These are phyloP conservation scores for Tilletia caries DNA, from an alignment of 1,284 basidiomycete species.

Conservation along the genomic window DNA sequence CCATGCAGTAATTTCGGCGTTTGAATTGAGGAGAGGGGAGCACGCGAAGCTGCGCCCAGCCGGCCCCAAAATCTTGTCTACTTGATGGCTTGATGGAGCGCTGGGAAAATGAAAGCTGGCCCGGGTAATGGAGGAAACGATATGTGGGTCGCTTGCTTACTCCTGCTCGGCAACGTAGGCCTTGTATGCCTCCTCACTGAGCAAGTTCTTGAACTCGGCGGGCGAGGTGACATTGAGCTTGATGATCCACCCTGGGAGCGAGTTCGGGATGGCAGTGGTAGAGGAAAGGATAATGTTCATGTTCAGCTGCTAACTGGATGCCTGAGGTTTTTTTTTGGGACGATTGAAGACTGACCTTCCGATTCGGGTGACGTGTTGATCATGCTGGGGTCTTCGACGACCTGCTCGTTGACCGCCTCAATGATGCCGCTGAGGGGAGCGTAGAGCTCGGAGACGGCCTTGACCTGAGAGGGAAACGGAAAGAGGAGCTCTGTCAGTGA, in stretches of 20 bases:
- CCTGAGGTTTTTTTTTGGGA: neutral
- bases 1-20: too few relatives aligned
- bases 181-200: slow-evolving; percentile 77
- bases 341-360: neutral
- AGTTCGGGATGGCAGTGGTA: neutral
- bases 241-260: slow-evolving; percentile 80
- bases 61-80: too few relatives aligned
- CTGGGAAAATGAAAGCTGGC: too few relatives aligned
- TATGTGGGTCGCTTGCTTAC: too few relatives aligned
- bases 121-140: too few relatives aligned
- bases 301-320: too few relatives aligned
- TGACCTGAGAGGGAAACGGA: neutral
- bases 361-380: slow-evolving; percentile 1
- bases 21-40: too few relatives aligned
- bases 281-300: neutral
- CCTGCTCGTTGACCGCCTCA: neutral
- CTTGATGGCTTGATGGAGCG: too few relatives aligned
- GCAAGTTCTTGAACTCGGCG: slow-evolving; percentile 69
- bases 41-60: too few relatives aligned
- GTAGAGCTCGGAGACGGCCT: slow-evolving; percentile 13
- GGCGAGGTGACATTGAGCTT: slow-evolving; percentile 80
- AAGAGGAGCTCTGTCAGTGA: neutral
- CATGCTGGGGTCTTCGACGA: neutral
- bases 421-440: slow-evolving; percentile 4
- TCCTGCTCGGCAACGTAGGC: slow-evolving; percentile 25